phyloP scores from a whole-genome alignment of 2,329 filamentous ascomycete genomes.

The Tolypocladium guangdongense region DNA sequence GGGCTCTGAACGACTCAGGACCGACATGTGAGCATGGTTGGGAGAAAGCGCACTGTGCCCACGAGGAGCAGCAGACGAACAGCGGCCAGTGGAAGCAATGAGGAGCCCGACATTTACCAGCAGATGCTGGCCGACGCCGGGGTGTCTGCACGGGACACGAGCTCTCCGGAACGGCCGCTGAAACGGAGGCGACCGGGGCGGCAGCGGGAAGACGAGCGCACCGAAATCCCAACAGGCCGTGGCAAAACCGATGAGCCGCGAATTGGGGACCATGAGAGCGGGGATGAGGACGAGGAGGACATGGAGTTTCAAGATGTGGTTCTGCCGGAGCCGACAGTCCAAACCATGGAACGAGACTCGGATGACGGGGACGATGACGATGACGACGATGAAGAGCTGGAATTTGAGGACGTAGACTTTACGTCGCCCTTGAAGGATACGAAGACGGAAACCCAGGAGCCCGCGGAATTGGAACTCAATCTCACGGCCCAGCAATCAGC shows the following conservation, averaged over 20 bases:
- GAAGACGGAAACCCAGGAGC: constrained; percentile 11
- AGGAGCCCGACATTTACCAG: constrained; percentile 30
- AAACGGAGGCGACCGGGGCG: constrained; percentile 24
- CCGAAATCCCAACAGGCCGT: background rate
- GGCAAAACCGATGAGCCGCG: background rate
- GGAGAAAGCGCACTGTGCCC: constrained; percentile 16
- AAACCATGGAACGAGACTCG: constrained; percentile 39
- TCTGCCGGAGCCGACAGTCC: constrained; percentile 35
- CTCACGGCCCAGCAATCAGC: constrained; percentile 33
- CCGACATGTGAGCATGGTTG: constrained; percentile 16
- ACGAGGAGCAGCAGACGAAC: constrained; percentile 10
- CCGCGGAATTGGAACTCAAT: constrained; percentile 38
- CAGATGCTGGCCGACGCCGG: constrained; percentile 40
- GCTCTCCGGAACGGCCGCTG: constrained; percentile 25
- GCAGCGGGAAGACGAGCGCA: background rate
- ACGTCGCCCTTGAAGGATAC: constrained; percentile 14
- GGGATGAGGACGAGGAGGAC: constrained; percentile 28
- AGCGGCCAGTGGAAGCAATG: constrained; percentile 7
- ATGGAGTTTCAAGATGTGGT: constrained; percentile 41
- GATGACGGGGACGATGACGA: constrained; percentile 32
- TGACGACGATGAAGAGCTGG: constrained; percentile 29
- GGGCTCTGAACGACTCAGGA: background rate
- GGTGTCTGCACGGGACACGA: constrained; percentile 16
- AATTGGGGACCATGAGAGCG: constrained; percentile 8
- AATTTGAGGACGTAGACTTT: constrained; percentile 40